These are phyloP conservation scores for Cyberlindnera galapagoensis DNA, from an alignment of 805 yeast genomes.

Conservation along the genomic window DNA sequence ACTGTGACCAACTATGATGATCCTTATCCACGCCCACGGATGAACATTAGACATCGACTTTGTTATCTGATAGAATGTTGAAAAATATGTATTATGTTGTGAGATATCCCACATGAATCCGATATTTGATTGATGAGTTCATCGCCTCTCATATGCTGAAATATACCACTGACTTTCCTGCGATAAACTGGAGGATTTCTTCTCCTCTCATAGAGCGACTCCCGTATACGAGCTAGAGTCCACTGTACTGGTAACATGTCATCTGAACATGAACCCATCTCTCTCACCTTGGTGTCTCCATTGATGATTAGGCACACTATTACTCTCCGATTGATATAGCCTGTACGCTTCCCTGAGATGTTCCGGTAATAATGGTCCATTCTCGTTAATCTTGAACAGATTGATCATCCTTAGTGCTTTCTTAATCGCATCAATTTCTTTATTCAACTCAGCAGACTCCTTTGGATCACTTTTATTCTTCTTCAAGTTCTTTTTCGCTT, in stretches of 20 bases:
- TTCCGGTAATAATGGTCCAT: constrained; percentile 69
- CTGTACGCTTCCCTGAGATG: constrained; percentile 90
- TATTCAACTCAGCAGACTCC: constrained; percentile 1
- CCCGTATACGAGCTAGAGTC: too few species aligned
- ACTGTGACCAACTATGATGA: too few species aligned
- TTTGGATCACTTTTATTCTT: constrained; percentile 6
- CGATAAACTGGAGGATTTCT: too few species aligned
- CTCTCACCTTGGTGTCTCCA: constrained; percentile 72
- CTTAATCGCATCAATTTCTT: constrained; percentile 19
- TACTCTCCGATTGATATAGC: constrained; percentile 58
- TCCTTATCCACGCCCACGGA: too few species aligned
- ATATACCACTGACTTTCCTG: not conserved
- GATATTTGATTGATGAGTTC: not conserved
- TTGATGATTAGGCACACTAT: constrained; percentile 52
- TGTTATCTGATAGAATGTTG: too few species aligned
- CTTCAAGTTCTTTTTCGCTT: constrained; percentile 31
- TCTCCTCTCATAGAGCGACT: too few species aligned
- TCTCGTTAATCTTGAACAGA: constrained; percentile 29
- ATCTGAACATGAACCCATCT: constrained; percentile 66
- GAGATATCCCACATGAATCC: too few species aligned
- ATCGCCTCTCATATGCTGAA: not conserved
- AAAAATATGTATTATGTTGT: too few species aligned
- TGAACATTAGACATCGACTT: too few species aligned
- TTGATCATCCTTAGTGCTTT: constrained; percentile 22
- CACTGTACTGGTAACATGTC: too few species aligned